These are phyloP conservation scores for Ustilago sp. DNA, from an alignment of 1,284 basidiomycete genomes.

Conservation along the genomic window DNA sequence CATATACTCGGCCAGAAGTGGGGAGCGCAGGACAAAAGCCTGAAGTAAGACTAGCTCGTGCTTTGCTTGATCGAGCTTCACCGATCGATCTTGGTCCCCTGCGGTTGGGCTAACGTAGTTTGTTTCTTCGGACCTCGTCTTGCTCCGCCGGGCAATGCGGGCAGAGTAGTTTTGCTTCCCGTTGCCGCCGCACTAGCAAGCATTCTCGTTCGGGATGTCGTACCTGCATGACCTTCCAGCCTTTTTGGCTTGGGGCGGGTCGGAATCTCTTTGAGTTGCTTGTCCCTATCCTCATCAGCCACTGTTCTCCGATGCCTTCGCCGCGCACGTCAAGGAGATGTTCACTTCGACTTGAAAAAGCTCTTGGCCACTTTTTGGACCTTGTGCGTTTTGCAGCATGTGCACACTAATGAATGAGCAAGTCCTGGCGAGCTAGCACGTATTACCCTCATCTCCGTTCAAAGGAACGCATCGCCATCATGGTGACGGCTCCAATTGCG, in stretches of 20 bases:
- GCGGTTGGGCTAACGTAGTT: neutral
- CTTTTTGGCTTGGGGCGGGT: neutral
- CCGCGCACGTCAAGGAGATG: too few species aligned
- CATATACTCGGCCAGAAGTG: too few species aligned
- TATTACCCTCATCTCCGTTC: neutral
- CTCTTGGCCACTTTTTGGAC: neutral
- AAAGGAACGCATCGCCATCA: neutral
- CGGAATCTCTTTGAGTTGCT: neutral
- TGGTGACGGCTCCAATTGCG: neutral
- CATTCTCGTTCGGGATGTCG: neutral
- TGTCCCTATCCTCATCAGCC: neutral
- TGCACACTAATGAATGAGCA: neutral
- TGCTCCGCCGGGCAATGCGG: constrained; percentile 2
- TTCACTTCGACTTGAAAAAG: too few species aligned
- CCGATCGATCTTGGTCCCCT: neutral
- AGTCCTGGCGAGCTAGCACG: neutral
- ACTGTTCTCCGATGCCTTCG: neutral
- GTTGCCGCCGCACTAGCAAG: constrained; percentile 5
- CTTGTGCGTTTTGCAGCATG: constrained; percentile 2
- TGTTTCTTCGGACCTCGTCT: constrained; percentile 2
- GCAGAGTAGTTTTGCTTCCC: neutral
- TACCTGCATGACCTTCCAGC: constrained; percentile 7
- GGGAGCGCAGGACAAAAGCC: too few species aligned
- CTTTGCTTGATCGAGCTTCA: neutral
- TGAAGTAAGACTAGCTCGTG: neutral